A percentile compares a stretch with the other conserved stretches of the same genome.
These are phyloP conservation scores for Pythium plurisporium DNA, from an alignment of 352 stramenopile species.

Conservation along the genomic window DNA sequence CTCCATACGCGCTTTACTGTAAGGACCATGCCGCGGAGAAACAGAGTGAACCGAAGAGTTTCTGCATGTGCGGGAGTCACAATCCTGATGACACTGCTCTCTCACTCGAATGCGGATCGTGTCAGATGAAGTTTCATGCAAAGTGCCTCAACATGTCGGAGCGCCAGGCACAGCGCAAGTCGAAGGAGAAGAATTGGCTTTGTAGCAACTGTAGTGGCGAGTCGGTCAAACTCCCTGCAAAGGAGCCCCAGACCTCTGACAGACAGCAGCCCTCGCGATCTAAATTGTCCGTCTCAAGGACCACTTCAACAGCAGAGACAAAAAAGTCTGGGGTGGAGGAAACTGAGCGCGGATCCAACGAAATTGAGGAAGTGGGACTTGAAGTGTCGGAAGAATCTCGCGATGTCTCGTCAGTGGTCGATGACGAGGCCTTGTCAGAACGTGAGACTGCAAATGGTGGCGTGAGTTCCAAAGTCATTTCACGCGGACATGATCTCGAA, in stretches of 20 bases:
- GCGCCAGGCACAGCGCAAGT: slow-evolving; percentile 47
- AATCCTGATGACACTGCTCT: slow-evolving; percentile 40
- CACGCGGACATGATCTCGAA: neutral
- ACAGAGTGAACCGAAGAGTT: slow-evolving; percentile 29
- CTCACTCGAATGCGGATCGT: slow-evolving; percentile 57
- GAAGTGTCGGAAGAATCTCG: no score
- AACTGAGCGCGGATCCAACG: neutral
- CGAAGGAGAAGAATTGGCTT: slow-evolving; percentile 45
- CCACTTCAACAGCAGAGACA: neutral
- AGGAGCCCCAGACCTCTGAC: neutral
- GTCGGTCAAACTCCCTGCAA: slow-evolving; percentile 7
- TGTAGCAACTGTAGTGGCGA: slow-evolving; percentile 30
- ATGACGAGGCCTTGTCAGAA: neutral
- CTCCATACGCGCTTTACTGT: slow-evolving; percentile 73
- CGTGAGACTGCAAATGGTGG: neutral
- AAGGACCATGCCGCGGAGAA: slow-evolving; percentile 53
- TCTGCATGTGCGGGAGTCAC: slow-evolving; percentile 46
- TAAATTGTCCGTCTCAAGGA: neutral
- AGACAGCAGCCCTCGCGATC: neutral
- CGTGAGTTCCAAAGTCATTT: neutral
- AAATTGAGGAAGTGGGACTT: neutral
- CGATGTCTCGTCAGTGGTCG: no score
- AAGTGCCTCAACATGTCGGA: slow-evolving; percentile 83
- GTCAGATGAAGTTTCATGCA: slow-evolving; percentile 63
- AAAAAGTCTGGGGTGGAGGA: slow-evolving; percentile 5